Conservation (phyloP, 2,329 filamentous ascomycete genomes). For the Tolypocladium amazonense region DNA sequence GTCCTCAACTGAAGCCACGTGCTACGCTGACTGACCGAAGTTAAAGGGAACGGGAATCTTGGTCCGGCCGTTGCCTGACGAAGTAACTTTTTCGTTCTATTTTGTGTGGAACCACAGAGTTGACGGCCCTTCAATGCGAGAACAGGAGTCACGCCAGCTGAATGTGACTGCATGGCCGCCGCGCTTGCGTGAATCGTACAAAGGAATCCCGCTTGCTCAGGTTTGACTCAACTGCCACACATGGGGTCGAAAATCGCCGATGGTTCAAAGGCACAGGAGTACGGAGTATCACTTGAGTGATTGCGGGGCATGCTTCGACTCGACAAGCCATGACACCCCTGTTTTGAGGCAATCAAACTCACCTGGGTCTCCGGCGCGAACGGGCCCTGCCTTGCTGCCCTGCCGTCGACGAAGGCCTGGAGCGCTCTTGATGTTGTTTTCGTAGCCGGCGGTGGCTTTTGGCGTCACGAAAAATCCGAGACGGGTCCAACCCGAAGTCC, state of each 20-base stretch:
- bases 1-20: too few relatives aligned
- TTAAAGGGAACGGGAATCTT: too few relatives aligned
- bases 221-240: not conserved
- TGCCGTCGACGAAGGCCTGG: not conserved
- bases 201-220: not conserved
- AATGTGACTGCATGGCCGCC: not conserved
- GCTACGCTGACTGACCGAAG: too few relatives aligned
- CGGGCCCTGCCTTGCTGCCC: not conserved
- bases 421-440: not conserved
- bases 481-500: not conserved
- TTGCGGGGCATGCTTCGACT: not conserved
- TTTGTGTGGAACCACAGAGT: not conserved
- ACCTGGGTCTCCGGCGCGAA: not conserved
- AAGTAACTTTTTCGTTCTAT: too few relatives aligned
- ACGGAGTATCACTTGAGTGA: not conserved
- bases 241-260: not conserved
- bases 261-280: not conserved
- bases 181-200: not conserved
- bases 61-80: too few relatives aligned
- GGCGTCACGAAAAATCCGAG: not conserved
- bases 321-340: not conserved
- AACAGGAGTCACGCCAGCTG: not conserved
- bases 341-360: not conserved
- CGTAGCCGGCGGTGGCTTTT: not conserved
- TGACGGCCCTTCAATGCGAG: not conserved